Evolutionary conservation across 495 filamentous ascomycete genomes (phyloP).

Genomic region (Aspergillus nanangensis): DNA sequence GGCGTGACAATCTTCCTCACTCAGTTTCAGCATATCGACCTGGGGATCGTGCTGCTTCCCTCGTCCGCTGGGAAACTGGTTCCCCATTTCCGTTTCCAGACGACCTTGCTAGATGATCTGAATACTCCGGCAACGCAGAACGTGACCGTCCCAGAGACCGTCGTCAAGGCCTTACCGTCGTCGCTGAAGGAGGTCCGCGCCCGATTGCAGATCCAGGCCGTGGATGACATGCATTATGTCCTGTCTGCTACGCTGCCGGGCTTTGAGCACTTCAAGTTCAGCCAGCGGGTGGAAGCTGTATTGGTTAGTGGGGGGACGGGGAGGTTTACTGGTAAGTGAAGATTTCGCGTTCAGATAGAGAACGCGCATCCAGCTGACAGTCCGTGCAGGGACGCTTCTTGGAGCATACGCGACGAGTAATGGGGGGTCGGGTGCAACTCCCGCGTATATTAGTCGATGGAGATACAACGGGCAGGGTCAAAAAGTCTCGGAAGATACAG

Average conservation of each 20-base stretch:
- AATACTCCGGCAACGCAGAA: constrained; percentile 7
- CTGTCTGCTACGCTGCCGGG: constrained; percentile 9
- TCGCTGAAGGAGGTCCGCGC: constrained; percentile 3
- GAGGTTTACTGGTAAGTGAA: constrained; percentile 12
- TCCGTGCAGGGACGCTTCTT: constrained; percentile 6
- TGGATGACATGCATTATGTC: constrained; percentile 14
- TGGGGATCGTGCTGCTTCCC: constrained; percentile 12
- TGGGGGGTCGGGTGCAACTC: constrained; percentile 4
- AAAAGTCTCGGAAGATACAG: neutral
- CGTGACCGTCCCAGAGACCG: constrained; percentile 3
- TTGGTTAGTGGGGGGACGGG: constrained; percentile 15
- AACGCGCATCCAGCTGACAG: neutral
- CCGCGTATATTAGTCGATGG: constrained; percentile 12
- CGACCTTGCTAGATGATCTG: constrained; percentile 5
- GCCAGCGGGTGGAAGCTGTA: constrained; percentile 1
- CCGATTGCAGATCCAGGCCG: constrained; percentile 9
- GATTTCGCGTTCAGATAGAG: neutral
- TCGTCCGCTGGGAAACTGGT: neutral
- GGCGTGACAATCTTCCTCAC: constrained; percentile 18
- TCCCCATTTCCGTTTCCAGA: constrained; percentile 2
- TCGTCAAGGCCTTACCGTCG: constrained; percentile 2
- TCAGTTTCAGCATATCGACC: constrained; percentile 18
- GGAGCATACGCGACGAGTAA: constrained; percentile 21
- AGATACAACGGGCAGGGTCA: constrained; percentile 4
- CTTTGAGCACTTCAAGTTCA: neutral